These are phyloP conservation scores for Madurella fahalii DNA, from an alignment of 2,329 filamentous ascomycete species.

Conservation along the genomic window DNA sequence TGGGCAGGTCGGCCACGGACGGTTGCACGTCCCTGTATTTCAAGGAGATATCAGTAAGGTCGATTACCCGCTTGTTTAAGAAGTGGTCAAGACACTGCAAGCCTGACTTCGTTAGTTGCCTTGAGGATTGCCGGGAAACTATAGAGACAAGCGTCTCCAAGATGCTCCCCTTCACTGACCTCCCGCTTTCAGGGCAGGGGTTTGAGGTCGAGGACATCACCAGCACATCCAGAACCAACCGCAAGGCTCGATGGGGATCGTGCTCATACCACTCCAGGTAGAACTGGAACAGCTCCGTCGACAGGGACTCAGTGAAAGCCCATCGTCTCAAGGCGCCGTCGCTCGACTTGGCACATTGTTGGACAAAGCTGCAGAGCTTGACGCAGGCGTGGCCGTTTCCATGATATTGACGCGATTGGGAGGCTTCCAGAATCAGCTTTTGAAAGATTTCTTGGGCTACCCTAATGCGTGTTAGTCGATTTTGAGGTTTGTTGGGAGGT, in stretches of 20 bases:
- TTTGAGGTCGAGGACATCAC: slow-evolving; percentile 49
- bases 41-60: slow-evolving; percentile 41
- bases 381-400: slow-evolving; percentile 48
- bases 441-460: slow-evolving; percentile 43
- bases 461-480: slow-evolving; percentile 20
- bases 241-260: slow-evolving; percentile 61
- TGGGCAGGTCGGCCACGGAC: slow-evolving; percentile 23
- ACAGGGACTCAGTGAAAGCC: slow-evolving; percentile 49
- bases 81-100: slow-evolving; percentile 65
- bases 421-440: slow-evolving; percentile 45
- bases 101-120: slow-evolving; percentile 64
- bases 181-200: slow-evolving; percentile 37
- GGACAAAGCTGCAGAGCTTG: slow-evolving; percentile 59
- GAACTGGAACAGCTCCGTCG: slow-evolving; percentile 53
- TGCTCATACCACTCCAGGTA: slow-evolving; percentile 66
- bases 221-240: slow-evolving; percentile 57
- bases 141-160: slow-evolving; percentile 54
- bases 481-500: not conserved
- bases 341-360: slow-evolving; percentile 52
- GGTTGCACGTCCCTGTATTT: slow-evolving; percentile 38
- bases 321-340: slow-evolving; percentile 41
- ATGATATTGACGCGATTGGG: slow-evolving; percentile 52
- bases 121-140: slow-evolving; percentile 56
- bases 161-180: slow-evolving; percentile 41
- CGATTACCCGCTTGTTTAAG: slow-evolving; percentile 56